Evolutionary conservation across 2,329 filamentous ascomycete species (phyloP).

Genomic region (Penicillium hordei): DNA sequence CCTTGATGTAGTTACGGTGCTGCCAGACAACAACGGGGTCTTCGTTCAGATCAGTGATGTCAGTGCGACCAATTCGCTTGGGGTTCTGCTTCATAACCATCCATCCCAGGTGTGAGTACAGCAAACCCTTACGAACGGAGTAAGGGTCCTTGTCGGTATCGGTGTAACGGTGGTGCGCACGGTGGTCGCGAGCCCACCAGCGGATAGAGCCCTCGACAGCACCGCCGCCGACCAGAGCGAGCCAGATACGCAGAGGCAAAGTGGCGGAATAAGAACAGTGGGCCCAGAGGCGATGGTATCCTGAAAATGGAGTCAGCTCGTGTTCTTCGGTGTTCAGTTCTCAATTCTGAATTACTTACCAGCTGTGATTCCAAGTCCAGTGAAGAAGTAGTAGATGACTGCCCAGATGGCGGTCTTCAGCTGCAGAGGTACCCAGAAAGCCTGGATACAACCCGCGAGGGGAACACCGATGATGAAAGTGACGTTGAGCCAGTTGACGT

Average conservation of each 20-base stretch:
- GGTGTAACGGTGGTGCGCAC: conserved; percentile 87
- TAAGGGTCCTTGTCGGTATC: conserved; percentile 92
- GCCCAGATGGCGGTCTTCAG: conserved; percentile 72
- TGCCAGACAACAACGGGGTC: conserved; percentile 84
- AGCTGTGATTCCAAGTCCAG: conserved; percentile 75
- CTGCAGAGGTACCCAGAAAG: conserved; percentile 75
- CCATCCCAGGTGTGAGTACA: conserved; percentile 85
- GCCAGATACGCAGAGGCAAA: conserved; percentile 74
- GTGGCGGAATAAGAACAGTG: conserved; percentile 80
- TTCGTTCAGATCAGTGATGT: conserved; percentile 85
- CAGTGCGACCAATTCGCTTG: conserved; percentile 81
- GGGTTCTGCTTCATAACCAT: conserved; percentile 94
- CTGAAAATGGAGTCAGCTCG: conserved; percentile 36
- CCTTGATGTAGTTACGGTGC: conserved; percentile 82
- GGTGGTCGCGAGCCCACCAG: conserved; percentile 87
- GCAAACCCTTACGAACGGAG: conserved; percentile 81
- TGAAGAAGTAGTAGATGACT: conserved; percentile 78
- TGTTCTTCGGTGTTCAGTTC: neutral
- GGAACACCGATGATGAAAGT: conserved; percentile 77
- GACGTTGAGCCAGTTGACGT: conserved; percentile 92
- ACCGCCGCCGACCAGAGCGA: conserved; percentile 77
- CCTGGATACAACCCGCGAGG: conserved; percentile 67
- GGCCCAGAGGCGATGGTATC: conserved; percentile 82
- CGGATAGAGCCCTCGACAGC: conserved; percentile 82
- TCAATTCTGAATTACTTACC: conserved; percentile 50